A percentile compares a stretch with the other conserved stretches of the same genome.
Conservation (phyloP, 768 basidiomycete genomes). For the Brasilioporus rufonigricans region DNA sequence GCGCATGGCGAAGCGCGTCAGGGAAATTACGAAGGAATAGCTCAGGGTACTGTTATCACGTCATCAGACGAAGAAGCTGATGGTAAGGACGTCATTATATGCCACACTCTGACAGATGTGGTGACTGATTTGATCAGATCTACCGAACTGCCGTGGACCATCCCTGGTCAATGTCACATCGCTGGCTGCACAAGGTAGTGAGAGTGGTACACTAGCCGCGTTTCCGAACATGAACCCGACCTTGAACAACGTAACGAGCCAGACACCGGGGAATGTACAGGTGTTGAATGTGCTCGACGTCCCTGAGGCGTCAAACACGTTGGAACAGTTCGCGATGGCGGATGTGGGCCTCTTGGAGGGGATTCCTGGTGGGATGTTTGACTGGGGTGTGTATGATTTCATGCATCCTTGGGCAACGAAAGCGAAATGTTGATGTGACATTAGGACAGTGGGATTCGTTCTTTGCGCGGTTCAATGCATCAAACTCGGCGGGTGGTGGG, state of each 20-base stretch:
- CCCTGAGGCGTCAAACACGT: conserved; percentile 48
- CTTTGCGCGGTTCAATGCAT: conserved; percentile 57
- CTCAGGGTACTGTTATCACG: conserved; percentile 54
- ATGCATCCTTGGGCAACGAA: neutral
- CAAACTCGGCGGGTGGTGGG: conserved; percentile 2
- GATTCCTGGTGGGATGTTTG: conserved; percentile 82
- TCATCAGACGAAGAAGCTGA: conserved; percentile 47
- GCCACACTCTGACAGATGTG: conserved; percentile 5
- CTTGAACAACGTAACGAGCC: conserved; percentile 49
- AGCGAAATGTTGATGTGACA: neutral
- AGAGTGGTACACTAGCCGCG: conserved; percentile 16
- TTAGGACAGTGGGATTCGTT: conserved; percentile 85
- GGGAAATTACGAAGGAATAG: conserved; percentile 51
- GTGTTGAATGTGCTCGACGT: conserved; percentile 75
- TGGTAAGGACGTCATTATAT: conserved; percentile 41
- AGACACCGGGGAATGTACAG: conserved; percentile 55
- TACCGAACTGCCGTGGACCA: conserved; percentile 22
- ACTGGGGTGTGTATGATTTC: conserved; percentile 64
- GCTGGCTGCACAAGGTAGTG: conserved; percentile 33
- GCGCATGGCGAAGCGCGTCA: conserved; percentile 49
- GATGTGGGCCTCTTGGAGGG: conserved; percentile 74
- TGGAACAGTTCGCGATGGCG: conserved; percentile 64
- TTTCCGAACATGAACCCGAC: conserved; percentile 72
- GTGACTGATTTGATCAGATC: conserved; percentile 12
- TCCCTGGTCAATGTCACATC: conserved; percentile 61